A percentile compares a stretch with the other conserved stretches of the same genome.
Conservation (phyloP, 352 stramenopile species). For the Phytophthora lateralis region DNA sequence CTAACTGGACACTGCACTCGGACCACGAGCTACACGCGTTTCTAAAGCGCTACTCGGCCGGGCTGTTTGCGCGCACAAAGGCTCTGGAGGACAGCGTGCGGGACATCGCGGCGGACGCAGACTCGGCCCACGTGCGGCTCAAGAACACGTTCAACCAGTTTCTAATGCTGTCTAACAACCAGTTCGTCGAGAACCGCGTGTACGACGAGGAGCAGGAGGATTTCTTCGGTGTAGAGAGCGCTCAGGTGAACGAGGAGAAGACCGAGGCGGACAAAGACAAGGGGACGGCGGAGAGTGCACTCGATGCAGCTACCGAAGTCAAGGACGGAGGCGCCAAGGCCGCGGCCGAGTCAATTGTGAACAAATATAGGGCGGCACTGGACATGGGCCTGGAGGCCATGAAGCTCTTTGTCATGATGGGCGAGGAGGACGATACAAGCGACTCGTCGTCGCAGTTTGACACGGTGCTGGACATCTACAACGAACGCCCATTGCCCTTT, state of each 20-base stretch:
- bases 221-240: conserved; percentile 46
- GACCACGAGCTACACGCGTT: conserved; percentile 74
- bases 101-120: conserved; percentile 68
- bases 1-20: conserved; percentile 77
- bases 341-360: conserved; percentile 63
- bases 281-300: not conserved
- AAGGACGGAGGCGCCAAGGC: conserved; percentile 35
- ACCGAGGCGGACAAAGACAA: conserved; percentile 9
- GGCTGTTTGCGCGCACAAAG: conserved; percentile 78
- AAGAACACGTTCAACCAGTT: conserved; percentile 90
- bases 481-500: conserved; percentile 84
- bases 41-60: conserved; percentile 69
- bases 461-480: conserved; percentile 89
- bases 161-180: conserved; percentile 86
- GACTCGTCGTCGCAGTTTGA: conserved; percentile 64
- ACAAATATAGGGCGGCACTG: conserved; percentile 73
- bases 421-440: conserved; percentile 65
- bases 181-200: conserved; percentile 91
- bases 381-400: conserved; percentile 83
- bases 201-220: conserved; percentile 89
- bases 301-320: conserved; percentile 4
- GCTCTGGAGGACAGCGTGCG: conserved; percentile 71
- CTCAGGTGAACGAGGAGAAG: conserved; percentile 2
- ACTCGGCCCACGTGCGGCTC: conserved; percentile 73
- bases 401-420: conserved; percentile 86